These are phyloP conservation scores for Leccinum fibrillosum DNA, from an alignment of 768 basidiomycete species.

Conservation along the genomic window DNA sequence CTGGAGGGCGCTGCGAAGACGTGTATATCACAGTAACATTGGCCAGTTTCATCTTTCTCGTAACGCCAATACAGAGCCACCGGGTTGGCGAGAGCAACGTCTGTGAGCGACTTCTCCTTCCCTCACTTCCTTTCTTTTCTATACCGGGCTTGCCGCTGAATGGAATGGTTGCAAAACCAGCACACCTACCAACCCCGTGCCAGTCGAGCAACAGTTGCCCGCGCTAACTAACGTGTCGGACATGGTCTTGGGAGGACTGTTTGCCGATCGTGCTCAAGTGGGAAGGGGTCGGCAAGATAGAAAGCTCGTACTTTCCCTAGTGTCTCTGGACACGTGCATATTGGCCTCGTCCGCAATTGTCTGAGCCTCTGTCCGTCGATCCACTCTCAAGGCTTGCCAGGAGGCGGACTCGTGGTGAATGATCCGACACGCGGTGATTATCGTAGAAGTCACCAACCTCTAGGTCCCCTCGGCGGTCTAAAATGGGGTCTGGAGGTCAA, in stretches of 20 bases:
- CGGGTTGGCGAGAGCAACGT: conserved; percentile 84
- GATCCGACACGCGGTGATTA: conserved; percentile 33
- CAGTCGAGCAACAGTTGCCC: conserved; percentile 80
- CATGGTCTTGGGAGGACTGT: conserved; percentile 68
- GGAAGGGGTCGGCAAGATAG: background rate
- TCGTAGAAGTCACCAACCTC: conserved; percentile 1
- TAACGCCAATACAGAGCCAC: conserved; percentile 82
- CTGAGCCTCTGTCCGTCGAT: conserved; percentile 5
- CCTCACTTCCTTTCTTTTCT: background rate
- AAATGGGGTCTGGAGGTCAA: conserved; percentile 93
- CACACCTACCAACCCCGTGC: conserved; percentile 81
- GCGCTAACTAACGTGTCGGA: conserved; percentile 76
- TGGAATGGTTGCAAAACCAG: conserved; percentile 82
- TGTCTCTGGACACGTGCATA: no score
- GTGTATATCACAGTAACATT: conserved; percentile 85
- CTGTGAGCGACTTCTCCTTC: conserved; percentile 40
- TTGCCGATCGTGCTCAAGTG: conserved; percentile 55
- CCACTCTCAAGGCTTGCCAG: conserved; percentile 85
- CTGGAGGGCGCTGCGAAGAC: conserved; percentile 69
- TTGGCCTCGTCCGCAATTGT: no score
- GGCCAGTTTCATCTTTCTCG: conserved; percentile 53
- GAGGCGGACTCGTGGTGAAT: conserved; percentile 94
- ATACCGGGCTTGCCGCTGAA: conserved; percentile 48
- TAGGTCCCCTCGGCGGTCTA: conserved; percentile 84
- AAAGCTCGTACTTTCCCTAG: no score